Percentiles rank a stretch among this genome's conserved stretches.
Evolutionary conservation across 371 early-diverging fungal genomes (phyloP).

Genomic region (Mucor mucedo): DNA sequence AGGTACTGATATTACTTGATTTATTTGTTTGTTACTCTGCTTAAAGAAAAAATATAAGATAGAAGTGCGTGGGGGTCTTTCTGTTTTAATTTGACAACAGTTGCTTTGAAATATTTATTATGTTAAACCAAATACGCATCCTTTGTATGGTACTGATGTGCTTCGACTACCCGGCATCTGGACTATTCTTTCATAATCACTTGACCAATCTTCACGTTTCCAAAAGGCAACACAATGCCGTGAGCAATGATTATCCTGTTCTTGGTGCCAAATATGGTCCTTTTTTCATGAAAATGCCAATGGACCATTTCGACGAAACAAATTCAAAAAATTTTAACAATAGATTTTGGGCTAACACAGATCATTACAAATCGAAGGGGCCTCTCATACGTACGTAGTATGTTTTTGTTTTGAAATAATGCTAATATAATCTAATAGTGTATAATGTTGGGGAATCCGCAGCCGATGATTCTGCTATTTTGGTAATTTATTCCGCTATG

Average conservation of each 20-base stretch:
- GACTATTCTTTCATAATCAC: too few relatives aligned
- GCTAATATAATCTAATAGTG: constrained; percentile 21
- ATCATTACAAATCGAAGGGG: constrained; percentile 64
- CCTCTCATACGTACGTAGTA: constrained; percentile 60
- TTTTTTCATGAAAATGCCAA: constrained; percentile 53
- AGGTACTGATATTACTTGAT: too few relatives aligned
- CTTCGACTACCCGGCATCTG: too few relatives aligned
- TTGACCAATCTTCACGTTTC: too few relatives aligned
- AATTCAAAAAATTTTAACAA: constrained; percentile 52
- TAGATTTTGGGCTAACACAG: constrained; percentile 60
- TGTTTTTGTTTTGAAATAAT: not conserved
- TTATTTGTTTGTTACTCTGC: too few relatives aligned
- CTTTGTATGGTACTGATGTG: too few relatives aligned
- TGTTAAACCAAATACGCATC: too few relatives aligned
- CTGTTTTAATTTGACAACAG: too few relatives aligned
- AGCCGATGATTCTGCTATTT: constrained; percentile 26
- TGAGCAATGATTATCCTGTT: not conserved
- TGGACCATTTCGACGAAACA: constrained; percentile 52
- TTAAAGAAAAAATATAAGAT: too few relatives aligned
- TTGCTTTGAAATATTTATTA: too few relatives aligned
- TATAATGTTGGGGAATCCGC: constrained; percentile 53
- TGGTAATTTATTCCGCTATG: constrained; percentile 36
- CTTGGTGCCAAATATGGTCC: constrained; percentile 26
- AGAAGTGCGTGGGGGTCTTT: too few relatives aligned
- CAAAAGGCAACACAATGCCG: too few relatives aligned